Percentiles rank a stretch among this genome's conserved stretches.
Evolutionary conservation across 352 stramenopile species (phyloP).

Genomic region (Phytophthora vignae): DNA sequence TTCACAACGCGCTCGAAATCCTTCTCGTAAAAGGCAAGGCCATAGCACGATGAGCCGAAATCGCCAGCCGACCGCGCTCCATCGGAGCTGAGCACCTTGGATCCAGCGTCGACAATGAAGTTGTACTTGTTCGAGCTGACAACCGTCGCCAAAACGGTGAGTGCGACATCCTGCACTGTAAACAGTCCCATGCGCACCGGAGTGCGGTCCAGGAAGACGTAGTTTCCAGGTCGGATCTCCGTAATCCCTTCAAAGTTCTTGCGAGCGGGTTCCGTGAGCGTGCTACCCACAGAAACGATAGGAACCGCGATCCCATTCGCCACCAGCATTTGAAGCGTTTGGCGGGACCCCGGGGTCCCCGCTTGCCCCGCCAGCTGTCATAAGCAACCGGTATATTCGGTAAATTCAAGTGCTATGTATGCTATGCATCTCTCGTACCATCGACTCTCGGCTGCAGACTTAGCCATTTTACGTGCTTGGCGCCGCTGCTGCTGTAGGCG

Average conservation of each 20-base stretch:
- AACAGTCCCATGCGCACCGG: slow-evolving; percentile 73
- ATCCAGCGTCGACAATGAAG: slow-evolving; percentile 79
- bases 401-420: too few relatives aligned
- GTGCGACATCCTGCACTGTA: slow-evolving; percentile 64
- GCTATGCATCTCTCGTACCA: too few relatives aligned
- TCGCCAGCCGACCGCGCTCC: slow-evolving; percentile 33
- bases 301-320: slow-evolving; percentile 60
- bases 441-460: too few relatives aligned
- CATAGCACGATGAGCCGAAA: slow-evolving; percentile 68
- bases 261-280: slow-evolving; percentile 66
- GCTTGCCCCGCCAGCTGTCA: too few relatives aligned
- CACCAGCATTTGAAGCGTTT: too few relatives aligned
- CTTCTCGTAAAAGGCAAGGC: slow-evolving; percentile 72
- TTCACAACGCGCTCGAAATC: slow-evolving; percentile 66
- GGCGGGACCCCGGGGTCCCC: too few relatives aligned
- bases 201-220: slow-evolving; percentile 80
- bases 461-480: too few relatives aligned
- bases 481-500: too few relatives aligned
- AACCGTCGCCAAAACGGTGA: slow-evolving; percentile 68
- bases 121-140: slow-evolving; percentile 79
- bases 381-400: too few relatives aligned
- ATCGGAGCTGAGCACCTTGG: slow-evolving; percentile 77
- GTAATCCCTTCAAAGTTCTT: slow-evolving; percentile 75
- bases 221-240: slow-evolving; percentile 79
- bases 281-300: slow-evolving; percentile 72